A percentile compares a stretch with the other conserved stretches of the same genome.
Evolutionary conservation across 1,284 basidiomycete genomes (phyloP).

Genomic region (Papiliotrema terrestris): DNA sequence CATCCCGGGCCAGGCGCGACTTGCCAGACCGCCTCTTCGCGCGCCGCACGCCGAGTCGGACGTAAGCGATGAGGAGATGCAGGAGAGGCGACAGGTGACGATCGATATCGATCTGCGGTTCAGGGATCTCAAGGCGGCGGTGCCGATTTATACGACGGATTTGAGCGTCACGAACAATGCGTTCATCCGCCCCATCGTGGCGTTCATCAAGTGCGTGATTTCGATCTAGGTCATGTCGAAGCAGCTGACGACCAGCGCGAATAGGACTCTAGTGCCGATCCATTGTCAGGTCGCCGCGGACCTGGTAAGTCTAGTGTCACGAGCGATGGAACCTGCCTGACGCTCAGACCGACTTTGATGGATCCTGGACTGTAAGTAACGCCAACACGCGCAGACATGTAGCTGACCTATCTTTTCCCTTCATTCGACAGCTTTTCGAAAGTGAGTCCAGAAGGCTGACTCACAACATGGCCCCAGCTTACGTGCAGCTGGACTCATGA

Average conservation of each 20-base stretch:
- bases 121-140: constrained; percentile 91
- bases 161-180: constrained; percentile 91
- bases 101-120: constrained; percentile 95
- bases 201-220: constrained; percentile 85
- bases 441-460: constrained; percentile 17
- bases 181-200: constrained; percentile 93
- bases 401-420: not conserved
- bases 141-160: constrained; percentile 83
- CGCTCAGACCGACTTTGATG: constrained; percentile 33
- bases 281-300: constrained; percentile 79
- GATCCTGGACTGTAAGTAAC: constrained; percentile 52
- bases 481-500: constrained; percentile 47
- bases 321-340: not conserved
- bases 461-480: too few species aligned
- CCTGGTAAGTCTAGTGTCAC: constrained; percentile 56
- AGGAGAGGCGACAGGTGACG: constrained; percentile 54
- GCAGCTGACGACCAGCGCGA: constrained; percentile 58
- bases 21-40: constrained; percentile 80
- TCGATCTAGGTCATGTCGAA: not conserved
- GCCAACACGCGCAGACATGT: not conserved
- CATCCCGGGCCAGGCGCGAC: constrained; percentile 82
- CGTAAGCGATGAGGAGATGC: constrained; percentile 6
- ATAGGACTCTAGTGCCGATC: constrained; percentile 86
- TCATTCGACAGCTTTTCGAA: constrained; percentile 31
- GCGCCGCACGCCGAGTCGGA: constrained; percentile 56